These are phyloP conservation scores for Alternaria postmessia DNA, from an alignment of 2,329 filamentous ascomycete genomes.

Conservation along the genomic window DNA sequence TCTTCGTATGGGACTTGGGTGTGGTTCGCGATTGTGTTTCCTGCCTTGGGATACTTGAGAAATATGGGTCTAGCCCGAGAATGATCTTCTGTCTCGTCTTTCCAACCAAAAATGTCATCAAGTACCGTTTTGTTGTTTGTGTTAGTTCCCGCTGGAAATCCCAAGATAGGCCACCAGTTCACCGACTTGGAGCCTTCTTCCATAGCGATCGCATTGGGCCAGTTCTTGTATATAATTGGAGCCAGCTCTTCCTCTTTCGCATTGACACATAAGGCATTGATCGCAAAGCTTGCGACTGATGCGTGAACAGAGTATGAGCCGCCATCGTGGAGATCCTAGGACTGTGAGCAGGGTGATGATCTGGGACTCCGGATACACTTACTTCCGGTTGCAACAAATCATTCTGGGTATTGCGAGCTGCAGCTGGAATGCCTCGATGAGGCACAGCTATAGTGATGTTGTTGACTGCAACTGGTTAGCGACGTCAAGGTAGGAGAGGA, in stretches of 20 bases:
- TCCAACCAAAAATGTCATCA: slow-evolving; percentile 14
- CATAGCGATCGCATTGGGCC: slow-evolving; percentile 10
- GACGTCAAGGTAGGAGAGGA: background rate
- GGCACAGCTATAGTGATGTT: slow-evolving; percentile 18
- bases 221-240: slow-evolving; percentile 11
- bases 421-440: slow-evolving; percentile 11
- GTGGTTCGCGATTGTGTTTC: slow-evolving; percentile 17
- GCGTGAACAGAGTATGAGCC: slow-evolving; percentile 14
- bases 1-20: slow-evolving; percentile 1
- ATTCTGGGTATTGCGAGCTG: slow-evolving; percentile 10
- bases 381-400: slow-evolving; percentile 13
- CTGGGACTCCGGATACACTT: background rate
- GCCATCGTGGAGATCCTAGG: slow-evolving; percentile 5
- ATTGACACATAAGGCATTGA: slow-evolving; percentile 13
- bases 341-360: background rate
- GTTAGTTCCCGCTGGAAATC: slow-evolving; percentile 9
- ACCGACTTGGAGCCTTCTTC: slow-evolving; percentile 11
- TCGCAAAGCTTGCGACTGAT: slow-evolving; percentile 11
- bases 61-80: slow-evolving; percentile 14
- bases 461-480: slow-evolving; percentile 3
- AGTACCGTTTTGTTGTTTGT: slow-evolving; percentile 13
- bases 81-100: slow-evolving; percentile 8
- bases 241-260: slow-evolving; percentile 11
- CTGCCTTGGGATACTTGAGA: slow-evolving; percentile 13
- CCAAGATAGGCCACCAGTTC: slow-evolving; percentile 13